Percentiles rank a stretch among this genome's conserved stretches.
Conservation (phyloP, 768 basidiomycete species). For the Hygrocybe punicea region DNA sequence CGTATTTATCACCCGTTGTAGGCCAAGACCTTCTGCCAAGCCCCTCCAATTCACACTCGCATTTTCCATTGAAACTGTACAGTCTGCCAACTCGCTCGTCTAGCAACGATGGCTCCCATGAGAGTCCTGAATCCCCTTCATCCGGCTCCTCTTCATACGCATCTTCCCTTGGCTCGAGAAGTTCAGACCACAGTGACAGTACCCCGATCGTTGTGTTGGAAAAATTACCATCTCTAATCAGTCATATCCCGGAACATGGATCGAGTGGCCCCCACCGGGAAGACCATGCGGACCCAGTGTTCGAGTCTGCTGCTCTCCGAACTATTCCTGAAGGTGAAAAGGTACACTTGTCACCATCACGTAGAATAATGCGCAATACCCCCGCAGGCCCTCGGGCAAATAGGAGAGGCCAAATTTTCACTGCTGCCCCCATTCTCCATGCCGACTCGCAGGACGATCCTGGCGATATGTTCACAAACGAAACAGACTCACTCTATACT, state of each 20-base stretch:
- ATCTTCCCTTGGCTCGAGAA: not conserved
- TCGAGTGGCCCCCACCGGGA: not conserved
- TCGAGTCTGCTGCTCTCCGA: too few species aligned
- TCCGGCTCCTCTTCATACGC: constrained; percentile 9
- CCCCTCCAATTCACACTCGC: not conserved
- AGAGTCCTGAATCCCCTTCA: constrained; percentile 44
- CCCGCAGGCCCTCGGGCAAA: too few species aligned
- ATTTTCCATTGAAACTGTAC: not conserved
- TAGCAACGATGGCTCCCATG: not conserved
- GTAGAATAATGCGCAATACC: too few species aligned
- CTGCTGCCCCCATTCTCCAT: too few species aligned
- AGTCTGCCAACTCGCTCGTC: not conserved
- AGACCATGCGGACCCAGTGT: not conserved
- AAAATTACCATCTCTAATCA: not conserved
- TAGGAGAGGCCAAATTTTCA: too few species aligned
- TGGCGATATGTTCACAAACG: too few species aligned
- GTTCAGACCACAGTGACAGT: not conserved
- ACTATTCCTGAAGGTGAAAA: too few species aligned
- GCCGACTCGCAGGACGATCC: too few species aligned
- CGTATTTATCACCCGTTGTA: constrained; percentile 41
- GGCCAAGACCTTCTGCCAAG: not conserved
- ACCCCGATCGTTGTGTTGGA: not conserved
- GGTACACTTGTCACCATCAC: too few species aligned
- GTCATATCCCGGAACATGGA: too few species aligned
- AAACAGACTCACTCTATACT: too few species aligned